phyloP scores from a whole-genome alignment of 1,284 basidiomycete species.

The Tylopilus sp. region DNA sequence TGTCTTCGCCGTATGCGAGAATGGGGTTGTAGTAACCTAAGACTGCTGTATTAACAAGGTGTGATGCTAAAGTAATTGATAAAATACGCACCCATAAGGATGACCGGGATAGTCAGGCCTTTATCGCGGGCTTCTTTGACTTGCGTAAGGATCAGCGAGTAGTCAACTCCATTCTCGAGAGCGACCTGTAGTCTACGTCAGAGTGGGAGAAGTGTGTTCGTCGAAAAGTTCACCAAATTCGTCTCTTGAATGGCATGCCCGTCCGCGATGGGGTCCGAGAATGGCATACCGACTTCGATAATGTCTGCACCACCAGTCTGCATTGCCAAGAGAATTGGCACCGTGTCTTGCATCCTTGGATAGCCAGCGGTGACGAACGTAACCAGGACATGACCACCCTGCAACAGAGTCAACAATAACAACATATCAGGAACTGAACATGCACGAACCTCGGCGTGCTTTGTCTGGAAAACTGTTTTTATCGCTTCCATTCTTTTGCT shows the following conservation, averaged over 20 bases:
- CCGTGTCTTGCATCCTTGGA: background rate
- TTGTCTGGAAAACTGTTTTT: background rate
- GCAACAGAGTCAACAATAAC: background rate
- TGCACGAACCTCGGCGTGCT: background rate
- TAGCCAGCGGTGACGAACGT: background rate
- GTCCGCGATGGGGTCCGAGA: background rate
- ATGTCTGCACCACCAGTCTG: background rate
- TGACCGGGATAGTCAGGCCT: background rate
- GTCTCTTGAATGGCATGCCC: background rate
- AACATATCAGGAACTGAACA: background rate
- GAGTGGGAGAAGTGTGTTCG: background rate
- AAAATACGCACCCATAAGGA: background rate
- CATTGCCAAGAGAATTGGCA: background rate
- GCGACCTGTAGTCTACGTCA: background rate
- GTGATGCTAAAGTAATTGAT: background rate
- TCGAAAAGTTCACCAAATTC: background rate
- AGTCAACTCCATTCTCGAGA: background rate
- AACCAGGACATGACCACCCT: background rate
- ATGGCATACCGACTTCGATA: background rate
- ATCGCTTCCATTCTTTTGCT: background rate
- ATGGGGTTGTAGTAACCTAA: background rate
- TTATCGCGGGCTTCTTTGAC: background rate
- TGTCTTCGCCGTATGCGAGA: constrained; percentile 1
- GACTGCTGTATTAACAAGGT: background rate
- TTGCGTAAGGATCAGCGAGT: constrained; percentile 1